Conservation (phyloP, 139 green algal genomes). For the Micromonas commoda region DNA sequence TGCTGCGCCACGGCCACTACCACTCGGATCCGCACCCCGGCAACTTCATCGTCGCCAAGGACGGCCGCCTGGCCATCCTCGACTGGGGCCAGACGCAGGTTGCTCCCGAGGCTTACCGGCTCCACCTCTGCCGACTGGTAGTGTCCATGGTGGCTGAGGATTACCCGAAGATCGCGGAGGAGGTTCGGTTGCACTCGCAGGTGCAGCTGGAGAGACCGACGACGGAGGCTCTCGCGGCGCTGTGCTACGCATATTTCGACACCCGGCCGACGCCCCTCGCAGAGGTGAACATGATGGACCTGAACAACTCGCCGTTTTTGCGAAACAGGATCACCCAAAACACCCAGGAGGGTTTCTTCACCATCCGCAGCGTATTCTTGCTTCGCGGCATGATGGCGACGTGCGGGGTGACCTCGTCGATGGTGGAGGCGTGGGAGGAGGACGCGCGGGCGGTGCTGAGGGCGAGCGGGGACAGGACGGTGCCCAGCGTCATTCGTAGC, state of each 20-base stretch:
- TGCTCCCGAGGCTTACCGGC: not conserved
- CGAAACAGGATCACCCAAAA: conserved; percentile 23
- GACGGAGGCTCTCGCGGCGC: conserved; percentile 21
- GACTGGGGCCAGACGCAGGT: conserved; percentile 39
- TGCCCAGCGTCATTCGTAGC: not conserved
- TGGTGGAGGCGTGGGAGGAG: conserved; percentile 20
- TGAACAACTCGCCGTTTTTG: conserved; percentile 30
- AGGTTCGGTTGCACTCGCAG: conserved; percentile 3
- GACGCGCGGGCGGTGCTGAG: not conserved
- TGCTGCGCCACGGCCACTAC: conserved; percentile 39
- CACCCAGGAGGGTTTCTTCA: conserved; percentile 24
- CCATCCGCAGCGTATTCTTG: conserved; percentile 21
- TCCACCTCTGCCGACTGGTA: conserved; percentile 15
- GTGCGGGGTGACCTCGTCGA: not conserved
- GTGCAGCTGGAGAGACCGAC: conserved; percentile 18
- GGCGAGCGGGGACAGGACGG: not conserved
- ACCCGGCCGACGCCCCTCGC: conserved; percentile 23
- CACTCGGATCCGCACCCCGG: conserved; percentile 46
- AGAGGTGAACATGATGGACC: conserved; percentile 30
- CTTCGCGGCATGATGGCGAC: conserved; percentile 19
- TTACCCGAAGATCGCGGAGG: not conserved
- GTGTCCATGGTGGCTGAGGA: conserved; percentile 15
- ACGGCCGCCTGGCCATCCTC: conserved; percentile 36
- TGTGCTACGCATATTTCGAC: conserved; percentile 28
- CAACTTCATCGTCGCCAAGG: conserved; percentile 40